Percentiles rank a stretch among this genome's conserved stretches.
Evolutionary conservation across 2,329 filamentous ascomycete species (phyloP).

Genomic region (Aspergillus novoparasiticus): DNA sequence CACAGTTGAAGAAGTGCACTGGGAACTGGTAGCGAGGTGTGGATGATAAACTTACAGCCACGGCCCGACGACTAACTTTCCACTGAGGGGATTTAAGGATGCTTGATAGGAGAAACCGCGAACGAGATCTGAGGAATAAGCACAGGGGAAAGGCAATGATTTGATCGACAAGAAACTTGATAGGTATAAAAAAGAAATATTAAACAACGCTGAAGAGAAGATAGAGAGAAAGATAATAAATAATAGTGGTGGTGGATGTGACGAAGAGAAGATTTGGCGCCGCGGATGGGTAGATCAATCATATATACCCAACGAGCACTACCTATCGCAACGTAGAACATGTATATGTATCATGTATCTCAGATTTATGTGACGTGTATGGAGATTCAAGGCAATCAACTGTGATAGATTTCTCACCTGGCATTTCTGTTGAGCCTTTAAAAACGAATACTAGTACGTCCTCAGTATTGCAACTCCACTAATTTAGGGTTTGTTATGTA

Average conservation of each 20-base stretch:
- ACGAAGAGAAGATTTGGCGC: background rate
- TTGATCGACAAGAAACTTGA: background rate
- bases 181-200: background rate
- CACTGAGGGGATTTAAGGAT: background rate
- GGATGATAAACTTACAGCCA: slow-evolving; percentile 1
- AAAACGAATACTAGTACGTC: background rate
- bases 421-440: background rate
- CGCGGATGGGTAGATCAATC: background rate
- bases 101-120: background rate
- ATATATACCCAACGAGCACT: slow-evolving; percentile 2
- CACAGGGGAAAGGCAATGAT: background rate
- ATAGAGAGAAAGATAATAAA: background rate
- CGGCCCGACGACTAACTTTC: background rate
- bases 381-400: background rate
- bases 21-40: background rate
- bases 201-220: background rate
- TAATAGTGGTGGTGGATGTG: background rate
- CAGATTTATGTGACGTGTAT: background rate
- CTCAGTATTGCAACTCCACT: background rate
- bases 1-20: background rate
- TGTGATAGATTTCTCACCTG: background rate
- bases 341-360: slow-evolving; percentile 4
- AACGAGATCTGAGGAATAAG: background rate
- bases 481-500: background rate
- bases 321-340: background rate